phyloP scores from a whole-genome alignment of 805 yeast genomes.

The Barnettozyma wickerhamii region DNA sequence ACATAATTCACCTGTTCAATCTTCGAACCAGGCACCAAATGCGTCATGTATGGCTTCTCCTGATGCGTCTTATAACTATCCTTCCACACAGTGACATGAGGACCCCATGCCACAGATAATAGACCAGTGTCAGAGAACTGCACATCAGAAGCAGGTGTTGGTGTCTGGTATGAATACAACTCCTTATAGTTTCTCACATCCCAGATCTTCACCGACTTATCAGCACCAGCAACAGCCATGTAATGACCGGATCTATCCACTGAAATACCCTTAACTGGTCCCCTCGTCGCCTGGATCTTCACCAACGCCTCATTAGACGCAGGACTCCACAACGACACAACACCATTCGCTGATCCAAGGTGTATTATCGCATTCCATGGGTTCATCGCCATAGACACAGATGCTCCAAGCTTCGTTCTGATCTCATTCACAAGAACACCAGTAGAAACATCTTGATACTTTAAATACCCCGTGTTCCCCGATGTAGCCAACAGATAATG shows the following conservation, averaged over 20 bases:
- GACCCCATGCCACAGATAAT: slow-evolving; percentile 90
- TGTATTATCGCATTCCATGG: slow-evolving; percentile 96
- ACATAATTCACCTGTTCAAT: slow-evolving; percentile 68
- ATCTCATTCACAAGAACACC: slow-evolving; percentile 81
- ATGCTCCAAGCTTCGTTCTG: slow-evolving; percentile 87
- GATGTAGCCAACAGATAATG: slow-evolving; percentile 85
- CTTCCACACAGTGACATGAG: slow-evolving; percentile 93
- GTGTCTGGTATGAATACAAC: slow-evolving; percentile 57
- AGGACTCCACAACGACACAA: slow-evolving; percentile 93
- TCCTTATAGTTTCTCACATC: slow-evolving; percentile 82
- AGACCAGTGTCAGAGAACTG: slow-evolving; percentile 86
- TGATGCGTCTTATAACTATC: slow-evolving; percentile 71
- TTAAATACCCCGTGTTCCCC: slow-evolving; percentile 83
- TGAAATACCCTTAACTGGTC: slow-evolving; percentile 83
- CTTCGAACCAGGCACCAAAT: slow-evolving; percentile 73
- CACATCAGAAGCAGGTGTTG: slow-evolving; percentile 80
- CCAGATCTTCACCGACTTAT: slow-evolving; percentile 84
- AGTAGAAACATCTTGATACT: slow-evolving; percentile 93
- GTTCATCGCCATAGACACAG: slow-evolving; percentile 81
- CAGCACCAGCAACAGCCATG: slow-evolving; percentile 92
- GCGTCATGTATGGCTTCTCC: slow-evolving; percentile 87
- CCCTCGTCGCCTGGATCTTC: slow-evolving; percentile 67
- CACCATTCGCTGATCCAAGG: slow-evolving; percentile 89
- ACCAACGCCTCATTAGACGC: slow-evolving; percentile 80
- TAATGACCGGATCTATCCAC: slow-evolving; percentile 88